Evolutionary conservation across 305 asterid genomes (phyloP).

Genomic region (Solanum chacoense): DNA sequence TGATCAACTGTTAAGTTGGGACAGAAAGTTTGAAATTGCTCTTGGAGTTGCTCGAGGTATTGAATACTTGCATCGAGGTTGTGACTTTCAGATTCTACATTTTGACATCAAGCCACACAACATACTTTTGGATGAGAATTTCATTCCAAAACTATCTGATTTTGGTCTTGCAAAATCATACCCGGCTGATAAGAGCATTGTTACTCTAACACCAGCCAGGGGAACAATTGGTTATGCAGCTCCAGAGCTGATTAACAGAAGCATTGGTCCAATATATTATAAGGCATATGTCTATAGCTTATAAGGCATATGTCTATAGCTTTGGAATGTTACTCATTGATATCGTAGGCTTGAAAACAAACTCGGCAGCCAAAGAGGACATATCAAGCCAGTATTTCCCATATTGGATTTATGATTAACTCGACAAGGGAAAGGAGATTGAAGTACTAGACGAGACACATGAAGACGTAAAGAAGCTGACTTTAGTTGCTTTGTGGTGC

Average conservation of each 20-base stretch:
- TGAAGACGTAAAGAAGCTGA: constrained; percentile 3
- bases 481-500: constrained; percentile 14
- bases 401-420: constrained; percentile 13
- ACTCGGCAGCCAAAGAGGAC: background rate
- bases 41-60: background rate
- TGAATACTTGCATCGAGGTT: constrained; percentile 4
- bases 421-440: constrained; percentile 4
- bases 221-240: constrained; percentile 21
- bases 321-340: background rate
- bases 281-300: background rate
- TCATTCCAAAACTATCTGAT: background rate
- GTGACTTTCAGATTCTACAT: background rate
- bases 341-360: background rate
- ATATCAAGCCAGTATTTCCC: background rate
- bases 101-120: constrained; percentile 3
- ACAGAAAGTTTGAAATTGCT: background rate
- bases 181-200: background rate
- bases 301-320: background rate
- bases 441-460: constrained; percentile 1
- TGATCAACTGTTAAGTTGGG: background rate
- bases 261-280: constrained; percentile 1
- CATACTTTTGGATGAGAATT: background rate
- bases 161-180: constrained; percentile 3
- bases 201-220: constrained; percentile 10
- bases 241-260: constrained; percentile 9